Conservation (phyloP, 352 stramenopile genomes). For the Phytophthora hybrid region DNA sequence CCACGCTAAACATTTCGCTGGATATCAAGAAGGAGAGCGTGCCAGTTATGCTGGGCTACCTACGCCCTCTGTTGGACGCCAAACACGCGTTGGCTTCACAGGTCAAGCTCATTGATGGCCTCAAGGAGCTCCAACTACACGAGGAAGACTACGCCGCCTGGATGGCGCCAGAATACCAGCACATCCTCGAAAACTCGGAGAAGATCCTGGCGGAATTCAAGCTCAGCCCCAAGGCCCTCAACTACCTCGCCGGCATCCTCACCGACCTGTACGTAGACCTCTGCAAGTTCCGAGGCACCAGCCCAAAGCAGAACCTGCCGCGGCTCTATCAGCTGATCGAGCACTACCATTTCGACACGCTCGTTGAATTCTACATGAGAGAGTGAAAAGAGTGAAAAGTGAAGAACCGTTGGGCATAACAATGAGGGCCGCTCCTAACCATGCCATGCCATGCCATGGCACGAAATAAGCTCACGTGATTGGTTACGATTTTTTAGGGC, state of each 20-base stretch:
- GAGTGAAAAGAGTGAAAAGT: constrained; percentile 28
- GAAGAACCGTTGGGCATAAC: neutral
- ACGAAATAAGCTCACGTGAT: neutral
- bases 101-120: constrained; percentile 83
- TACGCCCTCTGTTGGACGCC: constrained; percentile 70
- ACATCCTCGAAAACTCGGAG: constrained; percentile 71
- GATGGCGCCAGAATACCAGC: constrained; percentile 86
- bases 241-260: constrained; percentile 83
- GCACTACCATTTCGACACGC: constrained; percentile 81
- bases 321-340: constrained; percentile 82
- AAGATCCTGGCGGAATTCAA: constrained; percentile 82
- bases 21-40: constrained; percentile 86
- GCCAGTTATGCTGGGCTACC: constrained; percentile 67
- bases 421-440: neutral
- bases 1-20: constrained; percentile 81
- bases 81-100: constrained; percentile 80
- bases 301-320: constrained; percentile 78
- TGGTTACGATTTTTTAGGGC: neutral
- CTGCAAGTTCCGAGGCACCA: constrained; percentile 85
- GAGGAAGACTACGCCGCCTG: constrained; percentile 74
- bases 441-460: neutral
- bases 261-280: constrained; percentile 88
- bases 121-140: constrained; percentile 88
- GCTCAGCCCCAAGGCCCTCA: constrained; percentile 69
- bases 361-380: constrained; percentile 83